A percentile compares a stretch with the other conserved stretches of the same genome.
Conservation (phyloP, 495 filamentous ascomycete genomes). For the Hyphodiscus hymeniophilus region DNA sequence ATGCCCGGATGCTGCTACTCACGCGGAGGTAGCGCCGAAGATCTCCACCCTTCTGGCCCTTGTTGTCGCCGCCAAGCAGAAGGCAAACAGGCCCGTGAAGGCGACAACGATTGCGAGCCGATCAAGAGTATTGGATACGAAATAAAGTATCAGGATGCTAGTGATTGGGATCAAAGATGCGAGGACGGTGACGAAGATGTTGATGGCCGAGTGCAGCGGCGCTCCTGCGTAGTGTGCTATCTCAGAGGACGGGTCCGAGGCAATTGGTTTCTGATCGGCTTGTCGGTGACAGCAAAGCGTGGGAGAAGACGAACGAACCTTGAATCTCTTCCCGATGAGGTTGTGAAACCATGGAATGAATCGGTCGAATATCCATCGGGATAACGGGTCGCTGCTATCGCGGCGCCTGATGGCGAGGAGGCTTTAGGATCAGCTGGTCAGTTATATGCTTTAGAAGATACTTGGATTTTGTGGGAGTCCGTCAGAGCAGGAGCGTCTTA, state of each 20-base stretch:
- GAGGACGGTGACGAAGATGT: conserved; percentile 20
- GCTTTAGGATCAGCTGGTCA: too few species aligned
- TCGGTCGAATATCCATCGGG: conserved; percentile 13
- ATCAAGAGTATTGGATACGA: conserved; percentile 17
- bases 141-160: conserved; percentile 27
- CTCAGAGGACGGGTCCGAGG: neutral
- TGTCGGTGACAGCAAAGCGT: neutral
- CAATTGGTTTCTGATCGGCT: neutral
- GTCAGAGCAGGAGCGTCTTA: too few species aligned
- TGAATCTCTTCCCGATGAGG: conserved; percentile 3
- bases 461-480: too few species aligned
- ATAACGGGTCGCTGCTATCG: conserved; percentile 12
- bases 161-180: conserved; percentile 25
- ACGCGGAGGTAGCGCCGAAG: conserved; percentile 28
- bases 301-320: conserved; percentile 2
- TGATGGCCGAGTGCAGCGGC: neutral
- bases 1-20: conserved; percentile 3
- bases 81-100: conserved; percentile 25
- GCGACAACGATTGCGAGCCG: conserved; percentile 24
- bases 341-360: conserved; percentile 8
- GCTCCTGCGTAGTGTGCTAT: neutral
- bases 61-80: conserved; percentile 24
- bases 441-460: too few species aligned
- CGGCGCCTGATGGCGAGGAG: conserved; percentile 10
- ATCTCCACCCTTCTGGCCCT: conserved; percentile 25